Base-by-base conservation (phyloP, 768 basidiomycete genomes). In the Lentinus brumalis region DNA sequence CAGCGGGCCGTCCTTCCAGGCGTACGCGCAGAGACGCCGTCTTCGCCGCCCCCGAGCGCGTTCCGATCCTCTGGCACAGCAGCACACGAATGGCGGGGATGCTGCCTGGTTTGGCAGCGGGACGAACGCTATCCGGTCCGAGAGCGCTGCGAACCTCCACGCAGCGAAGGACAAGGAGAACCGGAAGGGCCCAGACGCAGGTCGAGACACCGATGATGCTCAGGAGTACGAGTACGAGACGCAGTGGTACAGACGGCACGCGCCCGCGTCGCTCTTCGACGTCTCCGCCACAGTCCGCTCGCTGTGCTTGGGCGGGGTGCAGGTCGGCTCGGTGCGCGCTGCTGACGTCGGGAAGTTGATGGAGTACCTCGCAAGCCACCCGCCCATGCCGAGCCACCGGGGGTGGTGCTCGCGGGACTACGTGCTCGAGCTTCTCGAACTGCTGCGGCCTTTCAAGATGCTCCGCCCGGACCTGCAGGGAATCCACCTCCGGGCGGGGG, bases 1-100 rank as follows among this genome's bases (percentile, higher is more conserved):
- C 9, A 49, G 42, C 49, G 65, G 65, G 42, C 62, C 55, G 11
- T 60, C 59, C 40, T 66, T 66, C 65, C 65, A 66, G 38, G 62
- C 59, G 32, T 63, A 63, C 53, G 53, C 61, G 10, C 59, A 54
- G 50, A 53, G 32, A 5, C 49, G 49, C 18, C 63, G 60, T 12
- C 21, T 30, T 50, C 56, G 50, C 45, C 39, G 32, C 52, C 2
- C 52, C 39, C 6, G 35, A 35, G 35, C n/a, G 32, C 11, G 31
- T 32, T 14, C 61, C 52, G n/a, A 39, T n/a, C 39, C 32, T 26
- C 16, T 10, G 15, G 11, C 52, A 6, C 52, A 15, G 21, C 52
- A 35, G 35, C 52, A 26, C 38, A 40, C 52, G 9, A 53, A 40
- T 26, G 21, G 26, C 46, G 12, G 26, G 21, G 21, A 12, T 26